Percentiles rank a stretch among this genome's conserved stretches.
phyloP scores from a whole-genome alignment of 495 filamentous ascomycete genomes.

The Aspergillus biplanus region DNA sequence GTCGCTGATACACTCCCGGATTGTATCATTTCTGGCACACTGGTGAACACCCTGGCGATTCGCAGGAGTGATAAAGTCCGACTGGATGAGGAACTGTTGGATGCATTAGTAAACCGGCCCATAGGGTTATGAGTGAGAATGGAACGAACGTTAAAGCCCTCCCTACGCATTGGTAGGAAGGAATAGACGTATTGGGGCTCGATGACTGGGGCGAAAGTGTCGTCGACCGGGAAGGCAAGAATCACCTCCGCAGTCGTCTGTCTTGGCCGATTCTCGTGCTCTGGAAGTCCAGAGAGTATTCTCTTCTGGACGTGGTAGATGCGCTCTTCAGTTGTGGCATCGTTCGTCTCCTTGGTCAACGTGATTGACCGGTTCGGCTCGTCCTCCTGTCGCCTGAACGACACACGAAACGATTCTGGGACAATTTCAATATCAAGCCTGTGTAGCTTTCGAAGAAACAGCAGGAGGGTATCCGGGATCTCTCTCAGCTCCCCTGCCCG shows the following conservation, averaged over 20 bases:
- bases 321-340: not conserved
- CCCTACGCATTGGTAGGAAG: slow-evolving; percentile 8
- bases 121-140: not conserved
- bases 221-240: slow-evolving; percentile 8
- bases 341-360: not conserved
- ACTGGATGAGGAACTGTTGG: slow-evolving; percentile 10
- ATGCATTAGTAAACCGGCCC: not conserved
- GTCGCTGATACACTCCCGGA: not conserved
- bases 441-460: slow-evolving; percentile 8
- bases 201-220: not conserved
- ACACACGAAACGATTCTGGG: not conserved
- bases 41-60: slow-evolving; percentile 5
- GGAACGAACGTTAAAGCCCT: slow-evolving; percentile 8
- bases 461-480: slow-evolving; percentile 8
- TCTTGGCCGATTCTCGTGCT: not conserved
- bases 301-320: not conserved
- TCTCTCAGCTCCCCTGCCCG: slow-evolving; percentile 1
- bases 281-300: not conserved
- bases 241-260: not conserved
- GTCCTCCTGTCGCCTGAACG: not conserved
- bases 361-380: not conserved
- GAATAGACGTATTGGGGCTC: slow-evolving; percentile 10
- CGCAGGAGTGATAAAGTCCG: slow-evolving; percentile 11
- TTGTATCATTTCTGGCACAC: not conserved
- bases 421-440: slow-evolving; percentile 4